These are phyloP conservation scores for Populus hybrid DNA, from an alignment of 441 rosid species.

Conservation along the genomic window DNA sequence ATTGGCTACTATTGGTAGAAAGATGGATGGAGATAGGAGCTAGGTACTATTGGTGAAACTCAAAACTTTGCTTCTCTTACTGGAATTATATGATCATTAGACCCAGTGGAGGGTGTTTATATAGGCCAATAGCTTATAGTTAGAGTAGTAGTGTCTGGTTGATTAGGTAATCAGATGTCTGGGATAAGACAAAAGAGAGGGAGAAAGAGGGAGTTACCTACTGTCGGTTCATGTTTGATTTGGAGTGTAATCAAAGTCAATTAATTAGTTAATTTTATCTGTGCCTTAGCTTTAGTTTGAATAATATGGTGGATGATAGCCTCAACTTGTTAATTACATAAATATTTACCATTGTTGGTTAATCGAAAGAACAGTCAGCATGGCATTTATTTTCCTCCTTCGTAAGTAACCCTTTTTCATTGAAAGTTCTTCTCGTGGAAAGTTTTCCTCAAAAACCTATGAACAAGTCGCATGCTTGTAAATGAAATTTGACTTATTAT, in stretches of 20 bases:
- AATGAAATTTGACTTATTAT: neutral
- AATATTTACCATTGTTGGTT: neutral
- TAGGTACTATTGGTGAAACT: neutral
- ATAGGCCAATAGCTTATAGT: constrained; percentile 5
- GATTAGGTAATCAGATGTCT: constrained; percentile 18
- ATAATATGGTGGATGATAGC: neutral
- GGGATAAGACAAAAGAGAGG: neutral
- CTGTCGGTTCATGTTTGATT: constrained; percentile 14
- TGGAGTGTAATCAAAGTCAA: constrained; percentile 41
- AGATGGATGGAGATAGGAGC: neutral
- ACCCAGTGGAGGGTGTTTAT: constrained; percentile 23
- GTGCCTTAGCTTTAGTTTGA: neutral
- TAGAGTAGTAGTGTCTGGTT: constrained; percentile 3
- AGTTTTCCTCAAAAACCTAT: neutral
- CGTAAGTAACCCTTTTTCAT: neutral
- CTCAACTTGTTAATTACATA: neutral
- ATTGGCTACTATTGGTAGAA: neutral
- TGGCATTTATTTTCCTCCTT: neutral
- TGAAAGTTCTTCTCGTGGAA: neutral
- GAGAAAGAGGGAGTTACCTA: constrained; percentile 11
- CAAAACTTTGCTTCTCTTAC: neutral
- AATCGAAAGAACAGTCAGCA: neutral
- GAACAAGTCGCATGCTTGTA: neutral
- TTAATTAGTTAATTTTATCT: constrained; percentile 6
- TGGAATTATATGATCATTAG: neutral